Base-by-base conservation (phyloP, 345 rosid species). In the Triadica sebifera region DNA sequence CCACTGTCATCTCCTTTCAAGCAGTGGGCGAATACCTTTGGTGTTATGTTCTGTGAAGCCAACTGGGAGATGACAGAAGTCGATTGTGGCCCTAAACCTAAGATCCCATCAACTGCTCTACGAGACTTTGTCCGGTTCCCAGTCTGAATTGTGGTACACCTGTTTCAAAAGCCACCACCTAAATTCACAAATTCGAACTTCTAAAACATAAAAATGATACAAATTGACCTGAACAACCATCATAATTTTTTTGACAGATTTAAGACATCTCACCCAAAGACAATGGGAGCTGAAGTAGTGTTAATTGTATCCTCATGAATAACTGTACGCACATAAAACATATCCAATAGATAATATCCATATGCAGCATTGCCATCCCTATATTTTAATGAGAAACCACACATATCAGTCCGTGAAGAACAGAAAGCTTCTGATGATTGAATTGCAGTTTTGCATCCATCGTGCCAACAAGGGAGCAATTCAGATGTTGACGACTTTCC, bases 341-440 rank as follows among this genome's bases (percentile, higher is more conserved):
- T 51, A 81, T 96, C 99, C 1, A 92, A 78, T 49, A 93, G 92
- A 70, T 96, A 96, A 74, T 91, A 88, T 45, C 99, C 99, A 0
- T 92, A 85, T n/a, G 97, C 87, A 12, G 91, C 93, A 75, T 97
- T 91, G 29, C 99, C 99, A 77, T 93, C 97, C 11, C 96, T 94
- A 22, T 96, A 96, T 74, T 96, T 93, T 81, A 96, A 96, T 4
- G 88, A 71, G 76, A 89, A 96, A 79, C 88, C 77, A 45, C 99
- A 96, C 37, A 75, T 88, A 50, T 88, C 87, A 73, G 53, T 86
- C 82, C 78, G 82, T 65, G 84, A 58, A 52, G 89, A 80, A 83
- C 99, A 96, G 19, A 78, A 70, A 34, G 99, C 86, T 74, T 93
- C 99, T 1, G 90, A 75, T 0, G 97, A 86, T 22, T 85, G 84